Evolutionary conservation across 2,329 filamentous ascomycete species (phyloP), one percentile per base, ranked within the genome.

Genomic region (Huntiella savannae): DNA sequence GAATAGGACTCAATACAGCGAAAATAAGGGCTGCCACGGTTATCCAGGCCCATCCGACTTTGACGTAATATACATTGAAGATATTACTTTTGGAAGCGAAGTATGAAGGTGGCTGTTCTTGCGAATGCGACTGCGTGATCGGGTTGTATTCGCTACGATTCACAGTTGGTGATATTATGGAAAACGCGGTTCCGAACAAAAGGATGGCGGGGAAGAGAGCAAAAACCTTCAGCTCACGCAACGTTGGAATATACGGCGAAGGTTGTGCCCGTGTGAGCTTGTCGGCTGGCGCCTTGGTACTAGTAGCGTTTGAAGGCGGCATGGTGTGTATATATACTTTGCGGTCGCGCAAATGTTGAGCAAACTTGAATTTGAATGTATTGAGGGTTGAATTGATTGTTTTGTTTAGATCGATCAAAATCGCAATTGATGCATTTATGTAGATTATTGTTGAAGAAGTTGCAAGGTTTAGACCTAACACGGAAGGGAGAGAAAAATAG

Each of bases 1-100:
- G 51, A 57, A 65, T 53, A 56, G 80, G 75, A 57, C 93, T 81
- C 17, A 76, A 77, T 37, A 77, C 60, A 5, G 82, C 60, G 51
- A 94, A 84, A 12, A 73, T 60, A 33, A 72, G 62, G 56, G 94
- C 87, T 1, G 83, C 79, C 7, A 74, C 58, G 0, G 82, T 86
- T 28, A 84, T 77, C 91, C 91, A 98, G 43, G 79, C 73, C 91
- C 91, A 98, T 51, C 88, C 88, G 46, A 82, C 70, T 68, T 98
- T 98, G 56, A 98, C 91, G 58, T 96, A 98, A 55, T 86, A 73
- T 40, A 82, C 62, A 59, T 98, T 98, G 71, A 96, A 82, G 45
- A 95, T 55, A 64, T 98, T 98, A 60, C 77, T 72, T 63, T 98
- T 98, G 55, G 80, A 80, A 40, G 91, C 88, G 60, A 98, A 98